These are phyloP conservation scores for Pseudogymnoascus sp. DNA, from an alignment of 2,329 filamentous ascomycete genomes.

Conservation along the genomic window DNA sequence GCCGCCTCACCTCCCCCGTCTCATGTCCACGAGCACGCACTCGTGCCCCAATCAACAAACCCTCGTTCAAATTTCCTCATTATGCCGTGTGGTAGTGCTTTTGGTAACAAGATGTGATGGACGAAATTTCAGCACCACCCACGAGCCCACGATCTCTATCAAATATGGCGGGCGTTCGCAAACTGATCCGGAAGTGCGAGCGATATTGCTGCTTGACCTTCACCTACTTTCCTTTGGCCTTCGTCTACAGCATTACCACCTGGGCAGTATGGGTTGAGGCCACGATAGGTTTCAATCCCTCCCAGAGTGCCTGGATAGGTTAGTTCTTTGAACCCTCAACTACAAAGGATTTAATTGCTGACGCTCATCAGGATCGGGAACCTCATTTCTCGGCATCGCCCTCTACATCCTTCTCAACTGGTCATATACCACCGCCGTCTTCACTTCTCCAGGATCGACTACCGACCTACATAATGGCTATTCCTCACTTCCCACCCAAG, in stretches of 20 bases:
- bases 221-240: slow-evolving; percentile 79
- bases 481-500: slow-evolving; percentile 71
- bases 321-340: slow-evolving; percentile 25
- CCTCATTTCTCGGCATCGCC: slow-evolving; percentile 58
- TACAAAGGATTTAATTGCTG: slow-evolving; percentile 19
- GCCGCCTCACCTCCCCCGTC: neutral
- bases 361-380: slow-evolving; percentile 40
- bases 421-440: slow-evolving; percentile 89
- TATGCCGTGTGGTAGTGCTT: neutral
- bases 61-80: neutral
- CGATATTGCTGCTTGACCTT: slow-evolving; percentile 74
- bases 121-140: neutral
- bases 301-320: slow-evolving; percentile 53
- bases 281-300: slow-evolving; percentile 57
- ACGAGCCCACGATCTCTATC: neutral
- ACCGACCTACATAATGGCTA: slow-evolving; percentile 60
- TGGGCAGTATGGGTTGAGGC: slow-evolving; percentile 90
- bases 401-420: slow-evolving; percentile 78
- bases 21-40: neutral
- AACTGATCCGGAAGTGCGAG: slow-evolving; percentile 54
- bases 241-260: slow-evolving; percentile 83
- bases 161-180: slow-evolving; percentile 10
- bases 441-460: slow-evolving; percentile 77
- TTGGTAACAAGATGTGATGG: slow-evolving; percentile 8
- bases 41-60: slow-evolving; percentile 2